Percentiles rank a stretch among this genome's conserved stretches.
phyloP scores from a whole-genome alignment of 2,329 filamentous ascomycete species.

The Diplodia corticola region DNA sequence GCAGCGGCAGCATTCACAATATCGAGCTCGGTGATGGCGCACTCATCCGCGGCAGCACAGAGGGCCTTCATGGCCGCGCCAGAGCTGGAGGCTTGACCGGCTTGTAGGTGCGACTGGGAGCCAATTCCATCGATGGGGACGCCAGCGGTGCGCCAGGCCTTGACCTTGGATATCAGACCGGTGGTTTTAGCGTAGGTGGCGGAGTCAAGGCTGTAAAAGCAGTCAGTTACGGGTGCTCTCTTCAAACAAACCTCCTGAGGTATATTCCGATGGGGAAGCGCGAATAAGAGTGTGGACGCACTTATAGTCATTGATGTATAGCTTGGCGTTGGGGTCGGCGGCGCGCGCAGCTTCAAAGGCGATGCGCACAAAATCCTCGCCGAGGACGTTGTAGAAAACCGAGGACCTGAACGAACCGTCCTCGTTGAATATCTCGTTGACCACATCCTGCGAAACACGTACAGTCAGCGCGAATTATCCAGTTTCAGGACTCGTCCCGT shows the following conservation, averaged over 20 bases:
- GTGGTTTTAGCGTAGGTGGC: conserved; percentile 60
- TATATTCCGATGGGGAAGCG: not conserved
- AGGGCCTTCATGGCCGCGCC: conserved; percentile 55
- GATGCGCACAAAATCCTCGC: conserved; percentile 68
- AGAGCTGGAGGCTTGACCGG: conserved; percentile 48
- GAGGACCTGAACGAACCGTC: conserved; percentile 59
- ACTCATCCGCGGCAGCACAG: conserved; percentile 55
- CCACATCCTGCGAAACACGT: conserved; percentile 49
- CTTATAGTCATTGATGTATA: conserved; percentile 74
- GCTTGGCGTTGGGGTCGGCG: conserved; percentile 66
- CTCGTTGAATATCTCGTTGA: conserved; percentile 65
- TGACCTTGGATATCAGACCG: conserved; percentile 60
- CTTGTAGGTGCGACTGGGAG: conserved; percentile 57
- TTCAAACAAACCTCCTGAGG: not conserved
- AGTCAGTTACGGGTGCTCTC: conserved; percentile 37
- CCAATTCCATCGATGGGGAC: conserved; percentile 67
- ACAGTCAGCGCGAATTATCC: conserved; percentile 27
- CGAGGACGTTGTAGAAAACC: conserved; percentile 68
- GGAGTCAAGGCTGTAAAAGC: conserved; percentile 57
- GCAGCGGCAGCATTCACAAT: conserved; percentile 57
- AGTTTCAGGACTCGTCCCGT: too few species aligned
- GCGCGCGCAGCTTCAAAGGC: conserved; percentile 68
- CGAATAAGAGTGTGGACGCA: conserved; percentile 26
- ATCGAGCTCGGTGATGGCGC: conserved; percentile 69
- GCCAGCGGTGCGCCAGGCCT: conserved; percentile 62